Conservation (phyloP, 495 filamentous ascomycete species). For the Neurospora sp. region DNA sequence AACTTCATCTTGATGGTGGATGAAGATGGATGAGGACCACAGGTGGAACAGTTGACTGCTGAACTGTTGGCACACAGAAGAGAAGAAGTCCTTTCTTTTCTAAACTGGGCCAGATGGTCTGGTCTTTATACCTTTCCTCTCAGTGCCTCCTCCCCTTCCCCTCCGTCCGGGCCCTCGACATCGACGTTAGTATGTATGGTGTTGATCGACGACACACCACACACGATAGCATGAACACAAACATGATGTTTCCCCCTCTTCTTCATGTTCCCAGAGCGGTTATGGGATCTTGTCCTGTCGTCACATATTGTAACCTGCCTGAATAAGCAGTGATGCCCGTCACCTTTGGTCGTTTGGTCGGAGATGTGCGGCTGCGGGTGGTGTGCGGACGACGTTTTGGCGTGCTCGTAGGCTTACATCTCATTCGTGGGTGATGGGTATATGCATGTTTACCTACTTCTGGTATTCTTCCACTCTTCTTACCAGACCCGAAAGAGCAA, state of each 20-base stretch:
- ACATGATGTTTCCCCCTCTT: not conserved
- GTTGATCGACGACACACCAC: not conserved
- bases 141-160: not conserved
- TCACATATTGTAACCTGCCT: not conserved
- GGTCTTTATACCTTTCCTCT: not conserved
- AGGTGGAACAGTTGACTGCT: not conserved
- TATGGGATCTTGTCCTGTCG: not conserved
- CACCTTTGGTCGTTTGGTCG: not conserved
- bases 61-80: not conserved
- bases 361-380: not conserved
- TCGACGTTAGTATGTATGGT: not conserved
- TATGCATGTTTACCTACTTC: not conserved
- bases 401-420: not conserved
- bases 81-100: not conserved
- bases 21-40: not conserved
- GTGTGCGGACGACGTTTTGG: not conserved
- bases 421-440: not conserved
- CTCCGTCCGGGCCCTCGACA: not conserved
- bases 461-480: not conserved
- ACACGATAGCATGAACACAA: not conserved
- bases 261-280: not conserved
- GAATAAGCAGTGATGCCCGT: not conserved
- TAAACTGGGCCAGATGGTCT: not conserved
- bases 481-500: not conserved
- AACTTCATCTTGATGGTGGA: not conserved